phyloP scores from a whole-genome alignment of 306 rosid genomes.

The Benincasa hispida region DNA sequence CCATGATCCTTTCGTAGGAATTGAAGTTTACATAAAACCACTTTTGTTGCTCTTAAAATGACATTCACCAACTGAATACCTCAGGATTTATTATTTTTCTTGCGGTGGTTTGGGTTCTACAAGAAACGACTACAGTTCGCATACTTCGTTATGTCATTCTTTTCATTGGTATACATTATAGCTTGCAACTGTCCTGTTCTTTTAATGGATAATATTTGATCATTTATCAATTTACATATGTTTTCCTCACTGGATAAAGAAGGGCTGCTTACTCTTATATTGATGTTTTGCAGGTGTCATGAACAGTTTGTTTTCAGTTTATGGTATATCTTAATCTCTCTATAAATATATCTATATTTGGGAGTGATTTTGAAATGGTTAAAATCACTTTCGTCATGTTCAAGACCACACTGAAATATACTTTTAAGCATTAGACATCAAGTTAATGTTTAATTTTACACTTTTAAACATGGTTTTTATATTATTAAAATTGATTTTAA shows the following conservation, averaged over 20 bases:
- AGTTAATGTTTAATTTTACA: no score
- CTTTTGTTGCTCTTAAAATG: slow-evolving; percentile 4
- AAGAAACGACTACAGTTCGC: slow-evolving; percentile 70
- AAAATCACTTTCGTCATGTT: no score
- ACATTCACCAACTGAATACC: slow-evolving; percentile 13
- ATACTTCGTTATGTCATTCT: slow-evolving; percentile 83
- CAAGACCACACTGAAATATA: no score
- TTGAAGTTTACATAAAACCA: background rate
- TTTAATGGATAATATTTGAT: background rate
- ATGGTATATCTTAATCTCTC: slow-evolving; percentile 41
- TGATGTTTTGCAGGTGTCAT: slow-evolving; percentile 67
- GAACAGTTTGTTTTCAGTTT: slow-evolving; percentile 96
- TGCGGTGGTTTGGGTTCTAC: slow-evolving; percentile 75
- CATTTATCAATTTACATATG: background rate
- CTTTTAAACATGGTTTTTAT: no score
- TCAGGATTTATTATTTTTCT: slow-evolving; percentile 79
- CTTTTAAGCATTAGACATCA: no score
- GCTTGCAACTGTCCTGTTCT: slow-evolving; percentile 4
- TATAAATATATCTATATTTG: no score
- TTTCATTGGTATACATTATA: slow-evolving; percentile 52
- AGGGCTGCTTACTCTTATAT: slow-evolving; percentile 19
- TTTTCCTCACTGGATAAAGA: slow-evolving; percentile 9
- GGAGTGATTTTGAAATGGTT: no score
- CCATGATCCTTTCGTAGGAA: slow-evolving; percentile 8
- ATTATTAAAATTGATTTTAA: no score